phyloP scores from a whole-genome alignment of 768 basidiomycete genomes.

The Ramaria rubella region DNA sequence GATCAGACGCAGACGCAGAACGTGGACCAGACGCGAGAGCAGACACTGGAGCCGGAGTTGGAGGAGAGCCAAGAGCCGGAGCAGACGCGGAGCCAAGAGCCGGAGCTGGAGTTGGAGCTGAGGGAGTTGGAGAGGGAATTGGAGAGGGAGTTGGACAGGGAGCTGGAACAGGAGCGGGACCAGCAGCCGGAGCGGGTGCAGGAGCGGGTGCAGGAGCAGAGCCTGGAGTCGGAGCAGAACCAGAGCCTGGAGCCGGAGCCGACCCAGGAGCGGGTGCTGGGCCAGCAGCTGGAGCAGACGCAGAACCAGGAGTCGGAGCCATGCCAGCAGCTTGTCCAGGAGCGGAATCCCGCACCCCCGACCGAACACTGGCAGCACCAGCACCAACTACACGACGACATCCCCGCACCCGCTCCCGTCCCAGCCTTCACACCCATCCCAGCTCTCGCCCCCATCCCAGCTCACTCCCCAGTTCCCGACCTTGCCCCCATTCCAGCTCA shows the following conservation, averaged over 20 bases:
- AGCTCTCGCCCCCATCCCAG: too few species aligned
- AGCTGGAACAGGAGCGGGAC: too few species aligned
- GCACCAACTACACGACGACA: slow-evolving; percentile 30
- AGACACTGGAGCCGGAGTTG: neutral
- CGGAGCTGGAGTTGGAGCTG: too few species aligned
- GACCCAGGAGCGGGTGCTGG: too few species aligned
- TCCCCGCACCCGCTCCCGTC: slow-evolving; percentile 33
- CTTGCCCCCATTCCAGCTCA: slow-evolving; percentile 3
- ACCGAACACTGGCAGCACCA: too few species aligned
- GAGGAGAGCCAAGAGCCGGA: slow-evolving; percentile 15
- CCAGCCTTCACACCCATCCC: neutral
- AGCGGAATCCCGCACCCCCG: too few species aligned
- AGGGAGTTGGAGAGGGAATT: too few species aligned
- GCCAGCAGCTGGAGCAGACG: slow-evolving; percentile 12
- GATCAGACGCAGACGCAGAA: slow-evolving; percentile 31
- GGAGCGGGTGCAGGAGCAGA: slow-evolving; percentile 32
- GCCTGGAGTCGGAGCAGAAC: slow-evolving; percentile 31
- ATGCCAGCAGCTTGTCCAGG: too few species aligned
- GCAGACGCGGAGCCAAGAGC: slow-evolving; percentile 8
- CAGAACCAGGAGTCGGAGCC: slow-evolving; percentile 4
- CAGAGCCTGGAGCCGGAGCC: neutral
- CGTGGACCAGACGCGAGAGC: slow-evolving; percentile 31
- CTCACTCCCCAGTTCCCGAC: slow-evolving; percentile 14
- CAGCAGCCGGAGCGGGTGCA: too few species aligned
- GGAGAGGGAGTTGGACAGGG: too few species aligned